Evolutionary conservation across 2,329 filamentous ascomycete genomes (phyloP).

Genomic region (Sporothrix schenckii): DNA sequence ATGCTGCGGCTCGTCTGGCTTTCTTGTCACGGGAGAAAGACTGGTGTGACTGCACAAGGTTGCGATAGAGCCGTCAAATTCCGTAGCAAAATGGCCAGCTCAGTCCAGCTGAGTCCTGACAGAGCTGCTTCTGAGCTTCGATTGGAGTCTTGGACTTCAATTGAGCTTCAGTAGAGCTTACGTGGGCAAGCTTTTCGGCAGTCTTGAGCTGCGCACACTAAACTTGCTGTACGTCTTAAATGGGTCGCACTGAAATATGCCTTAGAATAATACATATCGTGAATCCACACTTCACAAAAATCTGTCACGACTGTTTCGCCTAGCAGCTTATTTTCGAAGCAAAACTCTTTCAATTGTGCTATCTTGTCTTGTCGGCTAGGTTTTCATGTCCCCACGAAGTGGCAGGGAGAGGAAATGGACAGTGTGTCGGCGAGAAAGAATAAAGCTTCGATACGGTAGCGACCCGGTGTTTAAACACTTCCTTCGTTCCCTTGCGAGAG

Average conservation of each 20-base stretch:
- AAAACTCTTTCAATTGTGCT: conserved; percentile 25
- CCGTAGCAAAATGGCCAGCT: background rate
- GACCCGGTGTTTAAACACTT: conserved; percentile 31
- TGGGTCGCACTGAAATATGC: background rate
- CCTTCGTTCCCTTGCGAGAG: conserved; percentile 27
- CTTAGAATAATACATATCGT: background rate
- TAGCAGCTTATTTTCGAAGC: conserved; percentile 5
- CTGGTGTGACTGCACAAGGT: background rate
- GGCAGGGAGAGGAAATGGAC: conserved; percentile 19
- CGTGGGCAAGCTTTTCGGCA: background rate
- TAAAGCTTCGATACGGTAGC: conserved; percentile 27
- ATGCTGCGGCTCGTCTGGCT: no score
- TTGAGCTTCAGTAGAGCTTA: background rate
- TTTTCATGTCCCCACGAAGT: conserved; percentile 15
- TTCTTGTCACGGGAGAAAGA: no score
- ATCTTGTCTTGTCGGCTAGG: conserved; percentile 27
- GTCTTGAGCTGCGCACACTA: background rate
- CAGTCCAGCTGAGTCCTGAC: no score
- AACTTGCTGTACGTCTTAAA: background rate
- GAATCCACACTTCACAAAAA: conserved; percentile 13
- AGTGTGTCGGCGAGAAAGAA: conserved; percentile 25
- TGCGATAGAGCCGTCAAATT: background rate
- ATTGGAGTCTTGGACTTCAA: background rate
- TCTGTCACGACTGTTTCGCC: background rate
- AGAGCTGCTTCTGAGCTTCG: background rate